phyloP scores from a whole-genome alignment of 73 alveolate species.

The Paramecium tetraurelia region DNA sequence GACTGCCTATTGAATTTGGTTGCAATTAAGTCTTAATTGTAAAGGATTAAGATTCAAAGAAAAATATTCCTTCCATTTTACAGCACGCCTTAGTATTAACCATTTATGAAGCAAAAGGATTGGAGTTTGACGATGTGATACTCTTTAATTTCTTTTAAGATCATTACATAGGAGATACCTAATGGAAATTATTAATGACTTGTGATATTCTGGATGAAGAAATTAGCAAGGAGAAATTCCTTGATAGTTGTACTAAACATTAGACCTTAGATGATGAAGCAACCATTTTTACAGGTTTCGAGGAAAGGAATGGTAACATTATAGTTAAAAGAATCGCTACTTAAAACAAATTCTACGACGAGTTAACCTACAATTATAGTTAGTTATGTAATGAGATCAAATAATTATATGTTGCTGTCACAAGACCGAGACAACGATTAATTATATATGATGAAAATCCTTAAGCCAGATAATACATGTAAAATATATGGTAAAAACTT shows the following conservation, averaged over 20 bases:
- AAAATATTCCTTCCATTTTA: slow-evolving; percentile 69
- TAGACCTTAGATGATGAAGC: background rate
- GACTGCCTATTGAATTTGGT: slow-evolving; percentile 72
- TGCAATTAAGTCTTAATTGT: slow-evolving; percentile 84
- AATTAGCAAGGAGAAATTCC: background rate
- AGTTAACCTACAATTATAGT: background rate
- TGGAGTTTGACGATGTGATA: slow-evolving; percentile 91
- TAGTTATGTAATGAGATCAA: slow-evolving; percentile 83
- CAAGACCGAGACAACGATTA: slow-evolving; percentile 86
- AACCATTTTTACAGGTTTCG: background rate
- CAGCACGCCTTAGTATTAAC: slow-evolving; percentile 82
- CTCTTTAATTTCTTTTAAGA: slow-evolving; percentile 67
- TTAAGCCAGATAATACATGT: slow-evolving; percentile 66
- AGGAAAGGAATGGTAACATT: background rate
- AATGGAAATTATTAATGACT: slow-evolving; percentile 51
- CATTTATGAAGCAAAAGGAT: slow-evolving; percentile 92
- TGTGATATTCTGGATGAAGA: background rate
- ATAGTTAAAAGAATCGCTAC: background rate
- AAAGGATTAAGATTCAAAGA: slow-evolving; percentile 77
- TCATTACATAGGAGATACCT: slow-evolving; percentile 14
- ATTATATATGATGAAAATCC: slow-evolving; percentile 80
- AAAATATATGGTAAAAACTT: slow-evolving; percentile 72
- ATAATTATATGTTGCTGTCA: slow-evolving; percentile 83
- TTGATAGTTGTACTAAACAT: background rate
- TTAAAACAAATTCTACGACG: background rate